Evolutionary conservation across 495 filamentous ascomycete species (phyloP).

Genomic region (Podospora australis): DNA sequence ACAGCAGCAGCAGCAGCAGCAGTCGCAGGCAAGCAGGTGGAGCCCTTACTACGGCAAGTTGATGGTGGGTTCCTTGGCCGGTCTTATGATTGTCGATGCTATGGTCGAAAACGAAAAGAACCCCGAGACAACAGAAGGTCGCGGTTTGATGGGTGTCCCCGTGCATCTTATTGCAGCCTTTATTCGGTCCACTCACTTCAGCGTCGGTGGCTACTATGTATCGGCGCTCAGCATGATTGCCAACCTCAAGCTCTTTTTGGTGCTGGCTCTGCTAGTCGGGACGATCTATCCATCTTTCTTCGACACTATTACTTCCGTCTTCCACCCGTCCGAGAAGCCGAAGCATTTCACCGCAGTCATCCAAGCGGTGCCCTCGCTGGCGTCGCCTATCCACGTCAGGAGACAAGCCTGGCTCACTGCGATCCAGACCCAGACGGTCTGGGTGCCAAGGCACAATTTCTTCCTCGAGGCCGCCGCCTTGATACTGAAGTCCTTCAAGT

Average conservation of each 20-base stretch:
- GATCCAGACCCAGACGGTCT: slow-evolving; percentile 89
- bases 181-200: slow-evolving; percentile 34
- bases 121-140: slow-evolving; percentile 51
- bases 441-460: slow-evolving; percentile 84
- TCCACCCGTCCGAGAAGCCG: slow-evolving; percentile 35
- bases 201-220: slow-evolving; percentile 42
- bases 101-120: slow-evolving; percentile 53
- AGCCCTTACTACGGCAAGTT: slow-evolving; percentile 59
- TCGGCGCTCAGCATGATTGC: slow-evolving; percentile 34
- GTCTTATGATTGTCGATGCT: slow-evolving; percentile 84
- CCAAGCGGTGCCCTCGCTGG: slow-evolving; percentile 57
- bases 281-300: slow-evolving; percentile 62
- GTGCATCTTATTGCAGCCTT: slow-evolving; percentile 44
- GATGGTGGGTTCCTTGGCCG: slow-evolving; percentile 87
- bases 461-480: slow-evolving; percentile 79
- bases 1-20: slow-evolving; percentile 38
- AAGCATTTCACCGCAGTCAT: slow-evolving; percentile 30
- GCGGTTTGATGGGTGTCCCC: slow-evolving; percentile 67
- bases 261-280: slow-evolving; percentile 63
- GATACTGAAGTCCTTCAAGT: slow-evolving; percentile 69
- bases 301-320: slow-evolving; percentile 38
- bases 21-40: slow-evolving; percentile 36
- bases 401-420: slow-evolving; percentile 91
- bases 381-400: slow-evolving; percentile 78
- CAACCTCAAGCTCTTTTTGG: slow-evolving; percentile 52